These are phyloP conservation scores for Kluyveromyces siamensis DNA, from an alignment of 805 yeast genomes.

Conservation along the genomic window DNA sequence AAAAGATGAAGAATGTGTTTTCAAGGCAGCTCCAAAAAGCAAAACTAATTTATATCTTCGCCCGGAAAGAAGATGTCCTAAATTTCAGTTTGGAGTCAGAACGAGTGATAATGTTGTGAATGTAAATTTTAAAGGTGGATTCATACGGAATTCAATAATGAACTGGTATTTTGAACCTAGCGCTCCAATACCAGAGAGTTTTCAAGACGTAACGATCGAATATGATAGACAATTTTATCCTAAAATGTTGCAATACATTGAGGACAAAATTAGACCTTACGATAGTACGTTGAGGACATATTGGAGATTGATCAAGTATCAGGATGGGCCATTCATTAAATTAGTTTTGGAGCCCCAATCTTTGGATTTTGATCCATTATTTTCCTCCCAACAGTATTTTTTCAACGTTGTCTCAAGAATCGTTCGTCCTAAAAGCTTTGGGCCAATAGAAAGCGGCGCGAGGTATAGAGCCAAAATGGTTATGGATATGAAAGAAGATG, in stretches of 20 bases:
- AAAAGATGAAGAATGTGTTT: not conserved
- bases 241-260: not conserved
- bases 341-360: not conserved
- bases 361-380: not conserved
- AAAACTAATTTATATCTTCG: slow-evolving; percentile 1
- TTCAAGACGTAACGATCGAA: slow-evolving; percentile 1
- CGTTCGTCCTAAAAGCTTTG: slow-evolving; percentile 1
- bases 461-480: slow-evolving; percentile 3
- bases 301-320: slow-evolving; percentile 1
- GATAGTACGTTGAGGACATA: not conserved
- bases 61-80: slow-evolving; percentile 2
- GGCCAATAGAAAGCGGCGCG: slow-evolving; percentile 2
- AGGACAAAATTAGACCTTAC: not conserved
- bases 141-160: slow-evolving; percentile 1
- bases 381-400: not conserved
- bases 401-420: slow-evolving; percentile 3
- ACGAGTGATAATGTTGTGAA: not conserved
- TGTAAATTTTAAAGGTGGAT: slow-evolving; percentile 1
- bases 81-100: slow-evolving; percentile 1
- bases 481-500: not conserved
- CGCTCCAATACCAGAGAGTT: not conserved
- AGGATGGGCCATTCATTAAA: not conserved
- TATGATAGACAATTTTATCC: not conserved
- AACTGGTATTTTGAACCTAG: slow-evolving; percentile 1
- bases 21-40: slow-evolving; percentile 1